Conservation (phyloP, 2,329 filamentous ascomycete genomes). For the Apiospora sp. region DNA sequence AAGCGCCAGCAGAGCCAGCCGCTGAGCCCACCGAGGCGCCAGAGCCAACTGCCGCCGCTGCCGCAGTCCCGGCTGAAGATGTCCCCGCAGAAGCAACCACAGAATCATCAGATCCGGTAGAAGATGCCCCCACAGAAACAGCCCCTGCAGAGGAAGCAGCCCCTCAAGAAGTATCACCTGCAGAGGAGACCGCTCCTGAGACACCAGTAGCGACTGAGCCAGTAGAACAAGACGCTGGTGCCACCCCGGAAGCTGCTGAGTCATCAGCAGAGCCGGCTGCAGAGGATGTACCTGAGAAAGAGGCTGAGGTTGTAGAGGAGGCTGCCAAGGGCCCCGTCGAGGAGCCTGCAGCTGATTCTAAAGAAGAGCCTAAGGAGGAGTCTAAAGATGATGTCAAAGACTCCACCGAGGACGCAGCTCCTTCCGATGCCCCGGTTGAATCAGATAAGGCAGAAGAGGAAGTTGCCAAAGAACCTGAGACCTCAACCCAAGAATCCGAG, state of each 20-base stretch:
- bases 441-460: background rate
- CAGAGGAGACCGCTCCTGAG: conserved; percentile 12
- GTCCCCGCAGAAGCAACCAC: background rate
- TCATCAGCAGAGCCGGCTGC: conserved; percentile 7
- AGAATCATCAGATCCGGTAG: background rate
- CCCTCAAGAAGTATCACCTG: background rate
- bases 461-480: background rate
- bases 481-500: background rate
- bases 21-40: background rate
- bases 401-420: background rate
- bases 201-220: background rate
- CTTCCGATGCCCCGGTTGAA: background rate
- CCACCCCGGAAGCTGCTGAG: conserved; percentile 8
- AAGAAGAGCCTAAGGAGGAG: conserved; percentile 23
- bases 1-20: conserved; percentile 2
- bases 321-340: conserved; percentile 12
- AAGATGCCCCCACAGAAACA: background rate
- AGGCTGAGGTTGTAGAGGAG: conserved; percentile 1
- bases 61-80: background rate
- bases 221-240: background rate
- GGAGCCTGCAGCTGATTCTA: conserved; percentile 21
- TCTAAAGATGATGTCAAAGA: conserved; percentile 13
- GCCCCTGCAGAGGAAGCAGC: background rate
- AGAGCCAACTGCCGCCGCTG: conserved; percentile 11
- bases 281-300: background rate